phyloP scores from a whole-genome alignment of 2,329 filamentous ascomycete genomes.

The Colletotrichum incanum region DNA sequence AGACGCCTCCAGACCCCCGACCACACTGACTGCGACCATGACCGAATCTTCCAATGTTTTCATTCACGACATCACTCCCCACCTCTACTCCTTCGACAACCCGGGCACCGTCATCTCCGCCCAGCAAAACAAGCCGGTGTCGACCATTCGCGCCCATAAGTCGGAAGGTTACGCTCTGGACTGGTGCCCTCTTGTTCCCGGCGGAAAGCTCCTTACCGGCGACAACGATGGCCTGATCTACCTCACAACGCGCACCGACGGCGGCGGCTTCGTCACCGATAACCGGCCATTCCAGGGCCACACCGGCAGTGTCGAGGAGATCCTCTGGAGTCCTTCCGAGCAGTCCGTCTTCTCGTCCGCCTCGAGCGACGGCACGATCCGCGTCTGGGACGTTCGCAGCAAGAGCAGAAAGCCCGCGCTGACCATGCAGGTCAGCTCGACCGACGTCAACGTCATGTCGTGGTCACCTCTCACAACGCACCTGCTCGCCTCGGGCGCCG shows the following conservation, averaged over 20 bases:
- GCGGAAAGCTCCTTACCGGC: slow-evolving; percentile 90
- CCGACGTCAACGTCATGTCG: slow-evolving; percentile 96
- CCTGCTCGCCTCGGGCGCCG: slow-evolving; percentile 91
- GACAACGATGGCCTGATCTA: slow-evolving; percentile 94
- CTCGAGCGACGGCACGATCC: slow-evolving; percentile 93
- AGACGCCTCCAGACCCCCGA: slow-evolving; percentile 80
- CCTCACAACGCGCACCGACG: slow-evolving; percentile 87
- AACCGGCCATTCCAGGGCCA: slow-evolving; percentile 88
- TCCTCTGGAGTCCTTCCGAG: slow-evolving; percentile 97
- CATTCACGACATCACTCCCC: slow-evolving; percentile 94
- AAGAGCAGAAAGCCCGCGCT: slow-evolving; percentile 92
- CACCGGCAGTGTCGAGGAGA: slow-evolving; percentile 88
- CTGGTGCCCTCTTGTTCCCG: slow-evolving; percentile 88
- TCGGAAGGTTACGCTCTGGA: slow-evolving; percentile 96
- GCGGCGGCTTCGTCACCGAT: slow-evolving; percentile 91
- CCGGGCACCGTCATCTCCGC: slow-evolving; percentile 86
- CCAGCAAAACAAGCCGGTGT: slow-evolving; percentile 89
- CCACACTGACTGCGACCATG: slow-evolving; percentile 91
- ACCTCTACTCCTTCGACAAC: slow-evolving; percentile 90
- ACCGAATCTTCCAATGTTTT: slow-evolving; percentile 90
- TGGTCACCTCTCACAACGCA: slow-evolving; percentile 93
- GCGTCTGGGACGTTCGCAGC: slow-evolving; percentile 94
- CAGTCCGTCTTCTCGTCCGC: slow-evolving; percentile 94
- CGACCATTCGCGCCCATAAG: slow-evolving; percentile 91
- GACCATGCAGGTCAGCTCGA: slow-evolving; percentile 85